Percentiles rank a stretch among this genome's conserved stretches.
Evolutionary conservation across 768 basidiomycete genomes (phyloP).

Genomic region (Guyanaporus albipodus): DNA sequence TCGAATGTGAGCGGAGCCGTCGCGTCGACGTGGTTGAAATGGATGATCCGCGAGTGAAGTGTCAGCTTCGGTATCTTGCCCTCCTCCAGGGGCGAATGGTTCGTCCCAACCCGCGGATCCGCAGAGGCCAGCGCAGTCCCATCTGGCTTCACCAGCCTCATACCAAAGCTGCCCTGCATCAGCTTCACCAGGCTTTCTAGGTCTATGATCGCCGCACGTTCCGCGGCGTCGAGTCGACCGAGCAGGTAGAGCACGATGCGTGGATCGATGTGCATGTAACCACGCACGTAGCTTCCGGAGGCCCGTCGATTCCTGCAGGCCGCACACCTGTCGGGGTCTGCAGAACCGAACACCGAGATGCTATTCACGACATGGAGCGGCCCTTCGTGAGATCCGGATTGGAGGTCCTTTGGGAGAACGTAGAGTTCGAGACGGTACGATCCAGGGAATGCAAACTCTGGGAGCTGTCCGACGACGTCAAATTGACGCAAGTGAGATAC

Average conservation of each 20-base stretch:
- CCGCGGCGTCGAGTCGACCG: neutral
- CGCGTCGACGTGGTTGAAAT: neutral
- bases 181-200: neutral
- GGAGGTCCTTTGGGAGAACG: constrained; percentile 3
- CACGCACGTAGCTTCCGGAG: constrained; percentile 7
- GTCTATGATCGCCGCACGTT: neutral
- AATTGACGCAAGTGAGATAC: constrained; percentile 4
- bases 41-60: constrained; percentile 9
- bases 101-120: neutral
- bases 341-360: constrained; percentile 8
- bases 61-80: constrained; percentile 2
- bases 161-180: constrained; percentile 5
- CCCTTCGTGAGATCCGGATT: neutral
- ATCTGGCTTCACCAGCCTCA: constrained; percentile 10
- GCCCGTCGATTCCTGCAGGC: constrained; percentile 9
- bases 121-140: constrained; percentile 6
- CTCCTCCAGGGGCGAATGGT: neutral
- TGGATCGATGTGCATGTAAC: constrained; percentile 12
- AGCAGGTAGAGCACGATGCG: constrained; percentile 12
- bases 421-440: constrained; percentile 16
- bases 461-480: neutral
- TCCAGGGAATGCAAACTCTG: constrained; percentile 16
- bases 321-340: neutral
- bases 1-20: neutral
- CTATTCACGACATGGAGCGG: constrained; percentile 7